Base-by-base conservation (phyloP, 495 filamentous ascomycete genomes). In the Parachaetomium inaequale region DNA sequence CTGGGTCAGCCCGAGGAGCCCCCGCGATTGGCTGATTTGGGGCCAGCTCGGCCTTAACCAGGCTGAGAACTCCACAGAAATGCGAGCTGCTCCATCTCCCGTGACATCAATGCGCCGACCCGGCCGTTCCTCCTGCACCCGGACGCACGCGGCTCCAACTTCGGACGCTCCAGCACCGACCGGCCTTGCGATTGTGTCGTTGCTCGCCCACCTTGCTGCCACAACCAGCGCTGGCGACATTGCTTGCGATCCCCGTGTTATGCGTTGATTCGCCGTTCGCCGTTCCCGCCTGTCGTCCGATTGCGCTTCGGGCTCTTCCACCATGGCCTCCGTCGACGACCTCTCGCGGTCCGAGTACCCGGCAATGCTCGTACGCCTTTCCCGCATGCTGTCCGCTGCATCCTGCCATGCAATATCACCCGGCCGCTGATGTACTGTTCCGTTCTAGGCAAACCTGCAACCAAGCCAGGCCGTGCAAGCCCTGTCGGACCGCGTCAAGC, bases 271-370 rank as follows among this genome's bases (percentile, higher is more conserved):
- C 29, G 43, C n/a, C n/a, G 31, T 50, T 25, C 7, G 54, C 40
- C 56, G 19, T 42, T 62, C 42, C 43, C n/a, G n/a, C n/a, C 60
- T 63, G 55, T 56, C 29, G 57, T 40, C 43, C 47, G 23, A 38
- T 54, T 55, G 49, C 28, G 54, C 40, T 40, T 34, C 55, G 23
- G n/a, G 55, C 21, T 32, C 36, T 1, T 43, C 43, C 53, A 59
- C n/a, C 12, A 66, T 66, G 59, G 60, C 64, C 12, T 45, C 74
- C 63, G 83, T 81, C 76, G 82, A 85, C 46, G 93, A 93, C 67
- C 84, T 96, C 68, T 89, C 90, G 69, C 84, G 93, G 74, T 84
- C 90, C 74, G 94, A 98, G 76, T 98, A 98, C 78, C 93, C 94
- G 71, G 89, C 89, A 29, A 85, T 98, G 83, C 86, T 98, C 89